Evolutionary conservation across 1,139 yeast genomes (phyloP), one percentile per base, ranked within the genome.

Genomic region (Starmera stellimalicola): DNA sequence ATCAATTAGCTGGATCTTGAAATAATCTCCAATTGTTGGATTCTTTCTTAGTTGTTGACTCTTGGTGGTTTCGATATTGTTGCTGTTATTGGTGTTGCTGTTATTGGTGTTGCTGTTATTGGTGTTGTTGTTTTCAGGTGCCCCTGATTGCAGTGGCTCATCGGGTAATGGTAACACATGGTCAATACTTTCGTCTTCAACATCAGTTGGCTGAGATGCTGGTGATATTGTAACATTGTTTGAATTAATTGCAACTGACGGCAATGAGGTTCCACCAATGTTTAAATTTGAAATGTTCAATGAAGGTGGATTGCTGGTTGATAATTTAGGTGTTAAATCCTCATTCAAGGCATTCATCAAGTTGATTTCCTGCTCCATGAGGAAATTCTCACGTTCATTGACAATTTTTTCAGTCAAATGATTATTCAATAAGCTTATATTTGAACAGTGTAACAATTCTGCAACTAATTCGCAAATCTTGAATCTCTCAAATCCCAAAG

Each of bases 401-500:
- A 91, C 93, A 29, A 85, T 76, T 30, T 67, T 73, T 46, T 74
- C 94, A 10, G 95, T 95, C 38, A 74, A 70, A 36, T 77, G 77
- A 51, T 87, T 95, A 54, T 91, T 91, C 36, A 91, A 65, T 32
- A 93, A 63, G 2, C 91, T 91, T 95, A 93, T 93, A 58, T 91
- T 93, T 16, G 96, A 85, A 52, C 99, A 91, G 59, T 91, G 99
- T 36, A 91, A 66, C 35, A 91, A 68, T 55, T 91, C 99, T 0
- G 98, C 98, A 36, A 91, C 77, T 37, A 91, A 70, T 59, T 91
- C 99, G 59, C 98, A 91, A 33, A 91, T 81, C 53, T 91, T 85
- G 60, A 93, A 93, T 46, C 98, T 68, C 58, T 91, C 98, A 58
- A 91, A 88, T 1, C 98, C 98, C 27, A 91, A 65, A 0, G 98